A percentile compares a stretch with the other conserved stretches of the same genome.
Conservation (phyloP, 352 stramenopile species). For the Pythium brassicae region DNA sequence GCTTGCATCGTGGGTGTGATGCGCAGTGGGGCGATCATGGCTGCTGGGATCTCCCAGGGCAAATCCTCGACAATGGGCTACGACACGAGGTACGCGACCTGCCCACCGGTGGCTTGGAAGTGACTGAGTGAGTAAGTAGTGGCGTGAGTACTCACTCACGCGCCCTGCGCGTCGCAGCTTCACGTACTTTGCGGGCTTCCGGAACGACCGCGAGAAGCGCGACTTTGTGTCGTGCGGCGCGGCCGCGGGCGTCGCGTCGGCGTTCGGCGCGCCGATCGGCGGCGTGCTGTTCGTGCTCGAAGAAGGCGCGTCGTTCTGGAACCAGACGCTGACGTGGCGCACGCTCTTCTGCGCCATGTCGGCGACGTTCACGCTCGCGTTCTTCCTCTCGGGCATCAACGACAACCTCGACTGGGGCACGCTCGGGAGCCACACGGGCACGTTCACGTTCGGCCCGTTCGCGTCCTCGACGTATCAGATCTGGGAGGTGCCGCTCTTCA, state of each 20-base stretch:
- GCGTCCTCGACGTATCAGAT: conserved; percentile 91
- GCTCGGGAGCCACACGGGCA: conserved; percentile 52
- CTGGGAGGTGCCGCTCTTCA: conserved; percentile 93
- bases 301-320: conserved; percentile 98
- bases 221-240: conserved; percentile 98
- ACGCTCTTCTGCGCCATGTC: conserved; percentile 97
- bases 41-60: conserved; percentile 94
- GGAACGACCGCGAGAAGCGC: conserved; percentile 94
- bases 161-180: no score
- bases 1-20: conserved; percentile 8
- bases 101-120: no score
- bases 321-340: conserved; percentile 97
- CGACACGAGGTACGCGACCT: conserved; percentile 73
- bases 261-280: conserved; percentile 97
- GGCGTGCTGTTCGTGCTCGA: conserved; percentile 98
- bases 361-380: conserved; percentile 79
- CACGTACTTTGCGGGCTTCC: conserved; percentile 90
- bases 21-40: conserved; percentile 90
- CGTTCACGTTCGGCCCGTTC: conserved; percentile 88
- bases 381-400: conserved; percentile 82
- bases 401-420: conserved; percentile 40
- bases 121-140: no score
- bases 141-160: no score
- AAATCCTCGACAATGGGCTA: conserved; percentile 85
- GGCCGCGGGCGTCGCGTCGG: conserved; percentile 95